phyloP scores from a whole-genome alignment of 2,329 filamentous ascomycete genomes.

The Aspergillus novoparasiticus region DNA sequence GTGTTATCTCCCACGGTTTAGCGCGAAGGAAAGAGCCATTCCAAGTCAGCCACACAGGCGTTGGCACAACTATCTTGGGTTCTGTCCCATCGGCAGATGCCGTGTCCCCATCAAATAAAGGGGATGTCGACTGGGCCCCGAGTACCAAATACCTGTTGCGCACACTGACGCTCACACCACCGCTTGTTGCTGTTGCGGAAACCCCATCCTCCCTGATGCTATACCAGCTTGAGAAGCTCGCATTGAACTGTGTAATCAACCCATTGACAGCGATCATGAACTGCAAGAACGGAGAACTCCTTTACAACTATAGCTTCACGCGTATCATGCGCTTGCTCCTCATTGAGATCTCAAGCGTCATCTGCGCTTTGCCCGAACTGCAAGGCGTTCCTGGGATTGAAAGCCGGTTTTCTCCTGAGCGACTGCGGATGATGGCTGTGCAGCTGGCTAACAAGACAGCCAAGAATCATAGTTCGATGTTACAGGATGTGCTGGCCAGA shows the following conservation, averaged over 20 bases:
- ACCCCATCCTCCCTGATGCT: constrained; percentile 65
- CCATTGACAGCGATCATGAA: constrained; percentile 80
- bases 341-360: constrained; percentile 71
- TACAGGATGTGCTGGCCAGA: constrained; percentile 64
- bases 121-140: constrained; percentile 35
- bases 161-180: constrained; percentile 63
- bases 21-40: constrained; percentile 51
- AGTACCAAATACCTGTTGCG: constrained; percentile 64
- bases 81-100: constrained; percentile 43
- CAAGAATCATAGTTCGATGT: constrained; percentile 66
- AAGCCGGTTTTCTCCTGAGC: constrained; percentile 60
- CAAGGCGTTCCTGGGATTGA: constrained; percentile 61
- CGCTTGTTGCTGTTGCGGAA: constrained; percentile 63
- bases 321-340: constrained; percentile 71
- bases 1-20: constrained; percentile 64
- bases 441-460: constrained; percentile 58
- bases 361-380: constrained; percentile 74
- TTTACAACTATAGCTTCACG: constrained; percentile 67
- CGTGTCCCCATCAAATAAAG: constrained; percentile 22
- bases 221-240: constrained; percentile 76
- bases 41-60: constrained; percentile 58
- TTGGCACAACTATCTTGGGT: constrained; percentile 61
- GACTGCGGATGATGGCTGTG: constrained; percentile 63
- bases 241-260: constrained; percentile 76
- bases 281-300: constrained; percentile 70